A percentile compares a stretch with the other conserved stretches of the same genome.
phyloP scores from a whole-genome alignment of 139 green algal genomes.

The Limnomonas spitsbergensis region DNA sequence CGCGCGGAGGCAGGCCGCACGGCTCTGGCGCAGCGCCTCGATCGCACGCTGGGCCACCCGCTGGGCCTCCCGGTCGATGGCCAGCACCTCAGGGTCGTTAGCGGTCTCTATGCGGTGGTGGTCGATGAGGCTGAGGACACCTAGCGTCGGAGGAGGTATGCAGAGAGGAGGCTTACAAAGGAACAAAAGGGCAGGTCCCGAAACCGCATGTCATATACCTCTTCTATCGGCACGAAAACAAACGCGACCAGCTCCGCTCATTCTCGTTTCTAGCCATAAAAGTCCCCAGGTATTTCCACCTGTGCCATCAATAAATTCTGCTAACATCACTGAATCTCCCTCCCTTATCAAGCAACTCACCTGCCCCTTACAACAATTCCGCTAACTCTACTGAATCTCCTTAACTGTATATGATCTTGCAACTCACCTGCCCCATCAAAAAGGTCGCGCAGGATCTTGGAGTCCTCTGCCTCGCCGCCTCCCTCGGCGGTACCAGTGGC shows the following conservation, averaged over 20 bases:
- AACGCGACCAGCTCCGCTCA: too few species aligned
- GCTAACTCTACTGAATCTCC: too few species aligned
- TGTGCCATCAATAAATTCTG: too few species aligned
- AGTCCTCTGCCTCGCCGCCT: slow-evolving; percentile 39
- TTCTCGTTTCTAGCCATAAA: too few species aligned
- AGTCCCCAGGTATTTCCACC: too few species aligned
- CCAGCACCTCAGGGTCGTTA: slow-evolving; percentile 56
- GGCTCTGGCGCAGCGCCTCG: slow-evolving; percentile 68
- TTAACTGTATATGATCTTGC: too few species aligned
- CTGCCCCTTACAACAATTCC: too few species aligned
- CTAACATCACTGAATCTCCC: too few species aligned
- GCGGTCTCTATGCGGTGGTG: slow-evolving; percentile 79
- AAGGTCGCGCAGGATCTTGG: slow-evolving; percentile 74
- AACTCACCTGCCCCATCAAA: slow-evolving; percentile 72
- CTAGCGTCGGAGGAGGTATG: not conserved
- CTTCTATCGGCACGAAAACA: too few species aligned
- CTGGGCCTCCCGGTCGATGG: slow-evolving; percentile 58
- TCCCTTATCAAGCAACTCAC: too few species aligned
- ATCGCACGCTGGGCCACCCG: slow-evolving; percentile 45
- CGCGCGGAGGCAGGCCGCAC: slow-evolving; percentile 27
- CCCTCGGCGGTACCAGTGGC: not conserved
- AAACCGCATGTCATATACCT: too few species aligned
- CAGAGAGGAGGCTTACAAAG: not conserved
- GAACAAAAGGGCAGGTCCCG: too few species aligned
- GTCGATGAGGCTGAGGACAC: slow-evolving; percentile 71